Base-by-base conservation (phyloP, 106 monocot species). In the Phalaenopsis equestris region DNA sequence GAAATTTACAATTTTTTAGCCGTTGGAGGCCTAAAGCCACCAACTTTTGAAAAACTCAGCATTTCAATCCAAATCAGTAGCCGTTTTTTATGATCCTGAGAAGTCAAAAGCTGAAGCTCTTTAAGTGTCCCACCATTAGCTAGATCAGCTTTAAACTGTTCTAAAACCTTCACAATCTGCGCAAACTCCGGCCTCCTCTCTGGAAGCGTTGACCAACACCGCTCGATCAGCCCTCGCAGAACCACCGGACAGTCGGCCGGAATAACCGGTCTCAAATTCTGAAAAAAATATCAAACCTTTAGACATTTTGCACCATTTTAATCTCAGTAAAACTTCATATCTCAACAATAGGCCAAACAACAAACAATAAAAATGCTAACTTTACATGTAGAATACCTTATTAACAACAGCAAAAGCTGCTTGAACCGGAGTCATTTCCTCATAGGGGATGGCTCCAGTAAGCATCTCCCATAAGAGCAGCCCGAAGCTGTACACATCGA, bases 371-470 rank as follows among this genome's bases (percentile, higher is more conserved):
- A 41, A 38, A 15, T 36, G 4, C 41, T 9, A 5, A 12, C 38
- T 23, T 72, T 38, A 6, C 14, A 14, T 72, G 72, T 75, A 65
- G 23, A 16, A 75, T 82, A 95, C 95, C 95, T 93, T 95, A 64
- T 95, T 84, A 72, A 90, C 87, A 23, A 91, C 95, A 17, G 92
- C 95, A 86, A 95, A 95, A 78, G 95, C 93, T 18, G 93, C 95
- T 73, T 95, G 95, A 45, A 93, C 86, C 1, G 95, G 93, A 18
- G 84, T 93, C 92, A 93, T 87, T 36, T 91, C 89, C 75, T 95
- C 90, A 73, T 86, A 95, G 8, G 95, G 95, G 43, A 93, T 78
- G 17, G 67, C 79, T 61, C 92, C 95, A 0, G 92, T 81, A 42
- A 90, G 70, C 92, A 95, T 95, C 77, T 92, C 92, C 95, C 90